Conservation (phyloP, 1,284 basidiomycete species). For the Gomphus sp. region DNA sequence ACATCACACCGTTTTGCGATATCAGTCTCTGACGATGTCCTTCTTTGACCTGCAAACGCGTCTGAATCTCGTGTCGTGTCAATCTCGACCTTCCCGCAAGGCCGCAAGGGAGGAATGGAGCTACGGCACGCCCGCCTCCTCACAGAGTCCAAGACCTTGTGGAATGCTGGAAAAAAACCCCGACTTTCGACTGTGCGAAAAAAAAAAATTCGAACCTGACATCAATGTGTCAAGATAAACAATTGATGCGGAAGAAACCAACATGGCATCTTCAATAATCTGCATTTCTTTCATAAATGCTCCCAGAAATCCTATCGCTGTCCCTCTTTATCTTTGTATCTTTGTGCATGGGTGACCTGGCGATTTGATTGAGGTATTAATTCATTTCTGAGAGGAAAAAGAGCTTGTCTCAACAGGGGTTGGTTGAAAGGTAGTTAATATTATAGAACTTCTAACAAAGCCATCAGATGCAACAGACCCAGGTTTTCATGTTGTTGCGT, state of each 20-base stretch:
- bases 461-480: constrained; percentile 14
- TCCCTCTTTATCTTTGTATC: background rate
- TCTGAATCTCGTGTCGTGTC: background rate
- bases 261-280: background rate
- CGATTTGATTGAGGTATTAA: background rate
- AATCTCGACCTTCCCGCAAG: background rate
- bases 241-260: background rate
- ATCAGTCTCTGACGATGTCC: constrained; percentile 1
- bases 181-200: background rate
- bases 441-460: constrained; percentile 10
- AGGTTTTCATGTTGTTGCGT: constrained; percentile 15
- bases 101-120: background rate
- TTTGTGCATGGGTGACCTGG: constrained; percentile 3
- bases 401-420: background rate
- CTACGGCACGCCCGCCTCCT: background rate
- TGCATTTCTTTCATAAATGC: constrained; percentile 6
- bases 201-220: background rate
- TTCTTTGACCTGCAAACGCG: background rate
- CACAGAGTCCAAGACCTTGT: background rate
- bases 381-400: background rate
- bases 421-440: background rate
- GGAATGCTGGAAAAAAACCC: background rate
- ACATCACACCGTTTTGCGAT: background rate
- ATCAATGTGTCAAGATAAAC: background rate
- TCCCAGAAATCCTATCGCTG: background rate